Conservation (phyloP, 345 rosid genomes). For the Euphorbia pulcherrima region DNA sequence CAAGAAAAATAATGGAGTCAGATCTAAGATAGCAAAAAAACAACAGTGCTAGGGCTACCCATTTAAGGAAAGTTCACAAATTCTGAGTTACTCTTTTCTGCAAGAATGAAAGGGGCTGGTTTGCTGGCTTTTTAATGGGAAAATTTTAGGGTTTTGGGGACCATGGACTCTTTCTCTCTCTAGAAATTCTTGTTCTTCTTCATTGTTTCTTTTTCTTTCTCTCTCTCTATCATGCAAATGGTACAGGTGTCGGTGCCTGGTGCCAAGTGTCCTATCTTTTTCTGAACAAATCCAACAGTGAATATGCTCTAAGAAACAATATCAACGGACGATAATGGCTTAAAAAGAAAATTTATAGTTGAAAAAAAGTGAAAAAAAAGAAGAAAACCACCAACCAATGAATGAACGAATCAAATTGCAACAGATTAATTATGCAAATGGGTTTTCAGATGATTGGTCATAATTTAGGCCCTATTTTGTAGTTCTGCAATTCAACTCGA, state of each 20-base stretch:
- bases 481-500: too few species aligned
- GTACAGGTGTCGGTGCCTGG: slow-evolving; percentile 51
- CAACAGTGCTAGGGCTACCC: slow-evolving; percentile 23
- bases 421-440: not conserved
- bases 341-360: not conserved
- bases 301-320: slow-evolving; percentile 13
- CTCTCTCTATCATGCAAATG: slow-evolving; percentile 43
- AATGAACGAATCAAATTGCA: not conserved
- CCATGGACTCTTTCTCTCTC: not conserved
- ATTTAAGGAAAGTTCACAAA: slow-evolving; percentile 35
- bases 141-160: slow-evolving; percentile 34
- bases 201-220: slow-evolving; percentile 13
- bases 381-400: not conserved
- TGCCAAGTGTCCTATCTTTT: slow-evolving; percentile 20
- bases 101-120: slow-evolving; percentile 9
- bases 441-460: slow-evolving; percentile 9
- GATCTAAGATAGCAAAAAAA: slow-evolving; percentile 60
- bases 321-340: not conserved
- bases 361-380: not conserved
- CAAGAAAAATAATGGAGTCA: slow-evolving; percentile 28
- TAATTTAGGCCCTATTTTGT: too few species aligned
- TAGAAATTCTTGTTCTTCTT: not conserved
- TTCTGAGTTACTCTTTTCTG: slow-evolving; percentile 19
- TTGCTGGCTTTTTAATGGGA: not conserved
- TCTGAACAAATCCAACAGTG: slow-evolving; percentile 28